Conservation (phyloP, 495 filamentous ascomycete genomes). For the Aspergillus taichungensis region DNA sequence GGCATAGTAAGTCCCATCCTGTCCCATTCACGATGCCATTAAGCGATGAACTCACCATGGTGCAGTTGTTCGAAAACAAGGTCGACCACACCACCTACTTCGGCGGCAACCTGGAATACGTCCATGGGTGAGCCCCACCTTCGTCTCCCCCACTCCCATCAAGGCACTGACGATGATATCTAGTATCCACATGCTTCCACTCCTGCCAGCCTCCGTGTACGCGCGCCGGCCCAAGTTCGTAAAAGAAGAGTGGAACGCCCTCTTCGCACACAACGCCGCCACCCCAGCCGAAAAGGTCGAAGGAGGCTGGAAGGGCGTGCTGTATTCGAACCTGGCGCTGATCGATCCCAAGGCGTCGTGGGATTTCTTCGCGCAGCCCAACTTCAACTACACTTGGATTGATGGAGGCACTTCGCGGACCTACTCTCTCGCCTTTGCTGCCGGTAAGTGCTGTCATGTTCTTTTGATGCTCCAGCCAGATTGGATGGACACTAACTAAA, state of each 20-base stretch:
- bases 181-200: constrained; percentile 91
- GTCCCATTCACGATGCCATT: neutral
- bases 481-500: neutral
- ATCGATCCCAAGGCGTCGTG: constrained; percentile 63
- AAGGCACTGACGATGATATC: constrained; percentile 1
- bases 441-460: constrained; percentile 35
- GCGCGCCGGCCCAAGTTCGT: constrained; percentile 65
- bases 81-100: constrained; percentile 94
- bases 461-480: neutral
- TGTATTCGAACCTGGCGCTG: constrained; percentile 75
- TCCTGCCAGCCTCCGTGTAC: constrained; percentile 61
- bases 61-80: constrained; percentile 90
- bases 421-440: constrained; percentile 82
- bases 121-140: constrained; percentile 54
- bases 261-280: constrained; percentile 47
- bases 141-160: neutral
- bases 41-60: neutral
- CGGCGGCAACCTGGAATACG: constrained; percentile 66
- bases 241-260: constrained; percentile 73
- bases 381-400: constrained; percentile 64
- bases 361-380: constrained; percentile 58
- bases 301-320: constrained; percentile 78
- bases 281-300: constrained; percentile 47
- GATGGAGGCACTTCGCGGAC: constrained; percentile 81
- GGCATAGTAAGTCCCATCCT: constrained; percentile 54